Conservation (phyloP, 371 early-diverging fungal genomes). For the Enteropsectra breve region DNA sequence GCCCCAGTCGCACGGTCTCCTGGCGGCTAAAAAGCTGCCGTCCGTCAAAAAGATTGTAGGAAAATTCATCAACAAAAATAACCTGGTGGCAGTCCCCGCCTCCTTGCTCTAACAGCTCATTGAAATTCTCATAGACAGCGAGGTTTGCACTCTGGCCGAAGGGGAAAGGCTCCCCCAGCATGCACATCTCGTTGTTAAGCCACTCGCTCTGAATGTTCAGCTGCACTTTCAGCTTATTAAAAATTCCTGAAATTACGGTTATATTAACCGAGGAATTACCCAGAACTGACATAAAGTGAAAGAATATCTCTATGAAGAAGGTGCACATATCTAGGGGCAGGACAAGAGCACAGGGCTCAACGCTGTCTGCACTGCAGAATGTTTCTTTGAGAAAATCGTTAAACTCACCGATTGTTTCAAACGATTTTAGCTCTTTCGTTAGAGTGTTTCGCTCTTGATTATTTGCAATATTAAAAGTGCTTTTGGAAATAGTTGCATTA, state of each 20-base stretch:
- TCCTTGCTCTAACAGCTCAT: not conserved
- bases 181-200: not conserved
- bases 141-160: conserved; percentile 14
- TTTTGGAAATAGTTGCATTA: too few species aligned
- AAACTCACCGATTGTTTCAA: conserved; percentile 6
- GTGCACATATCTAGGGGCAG: conserved; percentile 6
- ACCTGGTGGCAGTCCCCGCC: too few species aligned
- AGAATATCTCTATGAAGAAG: conserved; percentile 12
- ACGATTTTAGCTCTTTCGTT: too few species aligned
- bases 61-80: conserved; percentile 14
- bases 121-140: not conserved
- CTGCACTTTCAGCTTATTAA: conserved; percentile 7
- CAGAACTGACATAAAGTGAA: conserved; percentile 22
- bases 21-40: not conserved
- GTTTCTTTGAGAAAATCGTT: conserved; percentile 4
- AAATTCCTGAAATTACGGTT: conserved; percentile 12
- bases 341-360: not conserved
- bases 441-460: too few species aligned
- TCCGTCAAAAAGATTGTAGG: not conserved
- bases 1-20: not conserved
- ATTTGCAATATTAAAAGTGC: too few species aligned
- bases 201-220: conserved; percentile 31
- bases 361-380: not conserved
- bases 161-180: conserved; percentile 22
- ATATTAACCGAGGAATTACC: not conserved